Evolutionary conservation across 805 yeast species (phyloP).

Genomic region (Zygosaccharomyces pseudorouxii): DNA sequence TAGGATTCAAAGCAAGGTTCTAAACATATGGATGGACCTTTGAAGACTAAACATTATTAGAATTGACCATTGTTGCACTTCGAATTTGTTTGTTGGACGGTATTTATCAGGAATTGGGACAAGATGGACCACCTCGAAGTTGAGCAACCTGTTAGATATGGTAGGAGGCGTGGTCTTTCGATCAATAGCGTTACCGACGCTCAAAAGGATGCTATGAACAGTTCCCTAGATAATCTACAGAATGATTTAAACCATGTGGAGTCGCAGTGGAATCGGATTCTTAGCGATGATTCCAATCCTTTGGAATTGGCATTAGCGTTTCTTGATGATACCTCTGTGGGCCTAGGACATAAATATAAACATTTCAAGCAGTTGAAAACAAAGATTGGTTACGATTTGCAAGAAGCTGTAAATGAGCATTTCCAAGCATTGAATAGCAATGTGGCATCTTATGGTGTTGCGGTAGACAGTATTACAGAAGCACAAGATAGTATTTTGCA

Average conservation of each 20-base stretch:
- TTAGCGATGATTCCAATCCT: conserved; percentile 62
- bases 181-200: conserved; percentile 28
- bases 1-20: background rate
- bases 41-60: background rate
- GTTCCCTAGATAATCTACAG: conserved; percentile 29
- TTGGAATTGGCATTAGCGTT: conserved; percentile 79
- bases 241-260: conserved; percentile 33
- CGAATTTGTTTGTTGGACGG: background rate
- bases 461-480: conserved; percentile 57
- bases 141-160: conserved; percentile 6
- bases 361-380: conserved; percentile 62
- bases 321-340: conserved; percentile 86
- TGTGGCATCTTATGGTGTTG: conserved; percentile 76
- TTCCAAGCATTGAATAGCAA: conserved; percentile 80
- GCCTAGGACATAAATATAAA: conserved; percentile 66
- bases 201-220: conserved; percentile 29
- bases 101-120: background rate
- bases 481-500: conserved; percentile 55
- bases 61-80: background rate
- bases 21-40: background rate
- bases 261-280: conserved; percentile 47
- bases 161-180: conserved; percentile 32
- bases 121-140: conserved; percentile 23
- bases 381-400: conserved; percentile 53
- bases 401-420: conserved; percentile 71